Evolutionary conservation across 2,329 filamentous ascomycete species (phyloP).

Genomic region (Trichoderma cornu-damae): DNA sequence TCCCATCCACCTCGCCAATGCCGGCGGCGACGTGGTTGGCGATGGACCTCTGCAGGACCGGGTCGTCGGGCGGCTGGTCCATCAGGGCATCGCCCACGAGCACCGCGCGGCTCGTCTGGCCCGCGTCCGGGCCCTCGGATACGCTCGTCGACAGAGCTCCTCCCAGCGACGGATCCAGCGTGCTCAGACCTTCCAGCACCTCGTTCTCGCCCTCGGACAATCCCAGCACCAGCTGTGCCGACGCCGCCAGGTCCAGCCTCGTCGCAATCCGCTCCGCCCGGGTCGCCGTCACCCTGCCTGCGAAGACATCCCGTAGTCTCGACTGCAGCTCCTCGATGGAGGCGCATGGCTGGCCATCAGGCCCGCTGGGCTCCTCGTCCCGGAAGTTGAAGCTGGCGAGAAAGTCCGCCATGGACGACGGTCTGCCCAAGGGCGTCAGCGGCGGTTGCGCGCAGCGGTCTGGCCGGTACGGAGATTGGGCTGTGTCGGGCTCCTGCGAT

Average conservation of each 20-base stretch:
- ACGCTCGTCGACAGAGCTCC: conserved; percentile 25
- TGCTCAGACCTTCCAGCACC: conserved; percentile 29
- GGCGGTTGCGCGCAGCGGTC: conserved; percentile 20
- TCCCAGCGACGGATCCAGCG: conserved; percentile 34
- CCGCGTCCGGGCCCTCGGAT: conserved; percentile 17
- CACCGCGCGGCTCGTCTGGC: conserved; percentile 36
- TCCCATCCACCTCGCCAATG: conserved; percentile 43
- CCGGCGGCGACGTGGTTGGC: conserved; percentile 44
- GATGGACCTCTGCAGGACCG: conserved; percentile 44
- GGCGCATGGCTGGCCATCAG: conserved; percentile 26
- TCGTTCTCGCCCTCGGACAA: conserved; percentile 36
- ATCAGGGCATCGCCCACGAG: conserved; percentile 42
- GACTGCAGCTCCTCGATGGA: conserved; percentile 43
- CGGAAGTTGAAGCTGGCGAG: conserved; percentile 35
- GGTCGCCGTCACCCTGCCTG: conserved; percentile 41
- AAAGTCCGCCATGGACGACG: conserved; percentile 35
- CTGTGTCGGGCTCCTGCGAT: conserved; percentile 22
- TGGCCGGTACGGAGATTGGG: conserved; percentile 21
- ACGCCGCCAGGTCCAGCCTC: conserved; percentile 43
- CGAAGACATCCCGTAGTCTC: conserved; percentile 40
- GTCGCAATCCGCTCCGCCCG: conserved; percentile 47
- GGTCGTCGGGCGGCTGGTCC: conserved; percentile 46
- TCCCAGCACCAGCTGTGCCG: conserved; percentile 40
- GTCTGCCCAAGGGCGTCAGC: not conserved
- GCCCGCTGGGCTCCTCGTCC: conserved; percentile 3